Evolutionary conservation across 164 flowering plant genomes (phyloP).

Genomic region (Sextonia rubra): DNA sequence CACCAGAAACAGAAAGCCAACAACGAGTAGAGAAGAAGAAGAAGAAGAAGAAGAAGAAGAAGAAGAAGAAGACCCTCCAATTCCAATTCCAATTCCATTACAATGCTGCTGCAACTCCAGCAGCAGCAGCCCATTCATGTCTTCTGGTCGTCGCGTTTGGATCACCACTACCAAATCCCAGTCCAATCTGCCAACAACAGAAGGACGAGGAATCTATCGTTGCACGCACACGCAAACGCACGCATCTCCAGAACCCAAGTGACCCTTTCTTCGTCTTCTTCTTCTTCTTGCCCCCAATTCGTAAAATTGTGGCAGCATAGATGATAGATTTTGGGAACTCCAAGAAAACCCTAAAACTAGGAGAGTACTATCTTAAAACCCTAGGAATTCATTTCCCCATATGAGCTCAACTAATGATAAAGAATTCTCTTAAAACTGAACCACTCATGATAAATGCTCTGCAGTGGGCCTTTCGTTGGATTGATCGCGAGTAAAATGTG

Average conservation of each 20-base stretch:
- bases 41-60: too few species aligned
- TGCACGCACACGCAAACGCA: background rate
- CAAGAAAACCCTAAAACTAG: background rate
- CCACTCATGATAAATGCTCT: too few species aligned
- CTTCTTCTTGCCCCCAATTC: background rate
- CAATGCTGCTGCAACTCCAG: background rate
- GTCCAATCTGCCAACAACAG: background rate
- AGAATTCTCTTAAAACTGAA: too few species aligned
- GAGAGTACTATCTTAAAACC: too few species aligned
- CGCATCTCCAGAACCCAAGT: constrained; percentile 48
- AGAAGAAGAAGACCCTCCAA: too few species aligned
- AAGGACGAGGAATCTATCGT: background rate
- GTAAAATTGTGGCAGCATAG: background rate
- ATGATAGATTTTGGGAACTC: background rate
- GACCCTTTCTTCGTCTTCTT: constrained; percentile 4
- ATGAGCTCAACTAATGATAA: too few species aligned
- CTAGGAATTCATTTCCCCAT: too few species aligned
- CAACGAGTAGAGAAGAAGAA: too few species aligned
- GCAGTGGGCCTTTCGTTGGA: too few species aligned
- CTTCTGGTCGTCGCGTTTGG: background rate
- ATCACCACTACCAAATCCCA: background rate
- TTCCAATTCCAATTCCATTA: background rate
- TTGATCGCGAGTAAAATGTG: too few species aligned
- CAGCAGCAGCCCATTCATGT: background rate
- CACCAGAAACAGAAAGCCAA: too few species aligned